Conservation (phyloP, 2,329 filamentous ascomycete species). For the Tricladium varicosporioides region DNA sequence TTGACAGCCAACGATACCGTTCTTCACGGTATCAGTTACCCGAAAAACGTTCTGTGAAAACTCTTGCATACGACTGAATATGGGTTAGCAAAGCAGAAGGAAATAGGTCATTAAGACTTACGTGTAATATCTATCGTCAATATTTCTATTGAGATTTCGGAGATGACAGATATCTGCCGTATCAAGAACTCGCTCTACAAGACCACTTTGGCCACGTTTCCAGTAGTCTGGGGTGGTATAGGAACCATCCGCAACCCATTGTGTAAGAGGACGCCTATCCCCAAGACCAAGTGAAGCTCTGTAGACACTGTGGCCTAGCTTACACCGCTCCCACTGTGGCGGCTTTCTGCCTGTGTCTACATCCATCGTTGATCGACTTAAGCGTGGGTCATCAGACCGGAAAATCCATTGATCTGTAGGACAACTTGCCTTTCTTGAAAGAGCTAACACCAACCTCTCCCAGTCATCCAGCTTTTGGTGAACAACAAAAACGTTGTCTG, state of each 20-base stretch:
- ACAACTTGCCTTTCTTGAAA: conserved; percentile 56
- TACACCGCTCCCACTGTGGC: conserved; percentile 54
- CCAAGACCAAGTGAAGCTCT: conserved; percentile 52
- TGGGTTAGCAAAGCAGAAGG: conserved; percentile 8
- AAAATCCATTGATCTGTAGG: conserved; percentile 60
- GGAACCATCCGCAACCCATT: conserved; percentile 54
- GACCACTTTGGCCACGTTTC: conserved; percentile 46
- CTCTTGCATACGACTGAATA: conserved; percentile 53
- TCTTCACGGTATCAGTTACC: conserved; percentile 42
- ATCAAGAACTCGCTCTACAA: conserved; percentile 62
- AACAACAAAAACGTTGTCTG: background rate
- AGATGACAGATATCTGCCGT: conserved; percentile 62
- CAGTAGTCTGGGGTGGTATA: conserved; percentile 54
- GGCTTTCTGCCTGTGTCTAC: conserved; percentile 28
- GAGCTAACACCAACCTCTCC: conserved; percentile 5
- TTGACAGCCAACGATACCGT: conserved; percentile 64
- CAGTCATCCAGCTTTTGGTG: conserved; percentile 6
- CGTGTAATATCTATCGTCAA: conserved; percentile 59
- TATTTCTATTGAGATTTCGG: conserved; percentile 45
- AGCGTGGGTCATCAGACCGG: conserved; percentile 48
- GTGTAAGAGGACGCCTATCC: conserved; percentile 53
- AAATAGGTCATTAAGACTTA: conserved; percentile 29
- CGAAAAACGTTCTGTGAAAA: conserved; percentile 73
- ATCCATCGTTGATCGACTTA: conserved; percentile 25
- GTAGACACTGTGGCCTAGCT: conserved; percentile 56